Base-by-base conservation (phyloP, 129 eudicot species). In the Flaveria linearis region DNA sequence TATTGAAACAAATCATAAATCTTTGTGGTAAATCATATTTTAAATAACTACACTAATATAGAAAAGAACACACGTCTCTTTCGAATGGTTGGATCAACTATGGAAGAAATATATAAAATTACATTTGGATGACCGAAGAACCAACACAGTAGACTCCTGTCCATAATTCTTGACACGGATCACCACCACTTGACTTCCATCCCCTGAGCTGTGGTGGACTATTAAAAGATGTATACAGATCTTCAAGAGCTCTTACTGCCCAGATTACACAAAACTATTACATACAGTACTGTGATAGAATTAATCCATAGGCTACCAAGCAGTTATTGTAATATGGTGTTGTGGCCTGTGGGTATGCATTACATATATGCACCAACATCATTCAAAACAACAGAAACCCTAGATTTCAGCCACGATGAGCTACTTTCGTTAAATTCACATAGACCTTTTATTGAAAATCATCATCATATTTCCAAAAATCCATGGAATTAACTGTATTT, bases 91-190 rank as follows among this genome's bases (percentile, higher is more conserved):
- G 53, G 66, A 50, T 72, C 17, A 75, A 42, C 22, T 45, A 67
- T 65, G 39, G 10, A 58, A 22, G 61, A 71, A 16, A 56, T 52
- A 18, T 56, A 12, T 39, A 76, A 26, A 75, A 8, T 73, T 87
- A 94, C 98, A 94, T 81, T 77, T 82, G 80, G 28, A 87, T 75
- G 42, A 91, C 76, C 5, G 97, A 84, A 77, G 98, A 85, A 46
- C 86, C 90, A 42, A 25, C 30, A 82, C 98, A 94, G 9, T 74
- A 39, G 81, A 94, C 81, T 76, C 98, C 98, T 23, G 74, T 73
- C 97, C 98, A 94, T 13, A 81, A 72, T 70, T 94, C 96, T 77
- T 53, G 88, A 68, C 98, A 91, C 10, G 98, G 97, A 72, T 94
- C 96, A 71, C 96, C 93, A 28, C 89, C 90, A 33, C 74, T 84